Percentiles rank a stretch among this genome's conserved stretches.
These are phyloP conservation scores for Pichia phayaonensis DNA, from an alignment of 805 yeast genomes.

Conservation along the genomic window DNA sequence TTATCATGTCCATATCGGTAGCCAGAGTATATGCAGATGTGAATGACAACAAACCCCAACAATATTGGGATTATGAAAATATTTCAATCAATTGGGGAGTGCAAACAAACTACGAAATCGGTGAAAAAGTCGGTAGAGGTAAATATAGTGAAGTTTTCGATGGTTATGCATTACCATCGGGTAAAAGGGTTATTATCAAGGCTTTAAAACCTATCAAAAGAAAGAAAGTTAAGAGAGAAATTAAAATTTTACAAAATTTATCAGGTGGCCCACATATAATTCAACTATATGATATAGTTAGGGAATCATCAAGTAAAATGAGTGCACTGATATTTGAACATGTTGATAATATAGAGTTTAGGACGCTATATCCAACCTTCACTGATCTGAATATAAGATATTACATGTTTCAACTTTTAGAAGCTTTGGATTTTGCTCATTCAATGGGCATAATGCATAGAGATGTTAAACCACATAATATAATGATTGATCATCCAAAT, in stretches of 20 bases:
- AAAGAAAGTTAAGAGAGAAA: constrained; percentile 86
- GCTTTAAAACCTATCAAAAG: constrained; percentile 88
- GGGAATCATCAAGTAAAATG: constrained; percentile 71
- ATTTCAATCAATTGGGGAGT: constrained; percentile 54
- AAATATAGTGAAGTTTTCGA: constrained; percentile 93
- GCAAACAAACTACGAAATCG: constrained; percentile 52
- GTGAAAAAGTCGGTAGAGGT: constrained; percentile 83
- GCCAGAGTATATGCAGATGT: constrained; percentile 67
- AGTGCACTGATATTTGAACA: constrained; percentile 86
- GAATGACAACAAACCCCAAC: constrained; percentile 56
- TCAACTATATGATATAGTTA: constrained; percentile 69
- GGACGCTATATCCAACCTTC: constrained; percentile 73
- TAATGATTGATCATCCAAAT: constrained; percentile 82
- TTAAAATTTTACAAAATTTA: constrained; percentile 76
- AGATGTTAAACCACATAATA: constrained; percentile 93
- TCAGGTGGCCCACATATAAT: constrained; percentile 81
- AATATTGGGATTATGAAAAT: constrained; percentile 84
- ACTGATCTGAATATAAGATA: constrained; percentile 68
- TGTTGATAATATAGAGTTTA: constrained; percentile 75
- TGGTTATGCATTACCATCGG: constrained; percentile 63
- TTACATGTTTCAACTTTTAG: constrained; percentile 73
- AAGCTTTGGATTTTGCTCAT: constrained; percentile 83
- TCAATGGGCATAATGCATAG: constrained; percentile 95
- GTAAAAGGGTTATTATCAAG: constrained; percentile 69
- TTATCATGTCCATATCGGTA: constrained; percentile 11